Percentiles rank a stretch among this genome's conserved stretches.
These are phyloP conservation scores for Exophiala oligosperma DNA, from an alignment of 2,329 filamentous ascomycete genomes.

Conservation along the genomic window DNA sequence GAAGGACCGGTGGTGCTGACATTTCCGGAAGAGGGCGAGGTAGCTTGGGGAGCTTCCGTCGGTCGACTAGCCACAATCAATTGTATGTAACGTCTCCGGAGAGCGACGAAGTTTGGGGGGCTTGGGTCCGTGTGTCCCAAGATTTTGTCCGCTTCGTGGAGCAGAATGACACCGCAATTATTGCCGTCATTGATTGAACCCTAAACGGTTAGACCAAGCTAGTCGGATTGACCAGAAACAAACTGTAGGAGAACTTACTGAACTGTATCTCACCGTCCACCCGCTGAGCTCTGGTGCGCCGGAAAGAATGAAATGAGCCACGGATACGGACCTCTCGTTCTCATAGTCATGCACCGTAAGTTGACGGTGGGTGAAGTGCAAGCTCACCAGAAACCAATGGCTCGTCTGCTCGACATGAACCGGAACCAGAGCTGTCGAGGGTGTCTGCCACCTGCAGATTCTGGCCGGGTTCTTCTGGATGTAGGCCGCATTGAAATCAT, in stretches of 20 bases:
- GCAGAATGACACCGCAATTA: conserved; percentile 3
- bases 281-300: neutral
- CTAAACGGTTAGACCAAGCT: neutral
- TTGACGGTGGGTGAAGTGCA: neutral
- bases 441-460: conserved; percentile 1
- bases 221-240: neutral
- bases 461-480: neutral
- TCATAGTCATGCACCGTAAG: conserved; percentile 2
- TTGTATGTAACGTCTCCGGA: conserved; percentile 1
- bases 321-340: neutral
- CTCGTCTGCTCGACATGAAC: neutral
- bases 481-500: conserved; percentile 4
- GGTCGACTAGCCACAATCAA: neutral
- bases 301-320: conserved; percentile 1
- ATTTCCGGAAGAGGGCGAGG: neutral
- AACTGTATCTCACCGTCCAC: conserved; percentile 1
- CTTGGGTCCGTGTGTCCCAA: neutral
- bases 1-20: neutral
- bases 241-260: neutral
- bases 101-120: neutral
- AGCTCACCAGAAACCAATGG: conserved; percentile 5
- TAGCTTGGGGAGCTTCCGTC: neutral
- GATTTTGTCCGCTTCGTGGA: conserved; percentile 4
- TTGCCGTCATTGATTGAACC: conserved; percentile 3
- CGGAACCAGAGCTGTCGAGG: conserved; percentile 2